Base-by-base conservation (phyloP, 176 grass and related monocot species). In the Alopecurus myosuroides region DNA sequence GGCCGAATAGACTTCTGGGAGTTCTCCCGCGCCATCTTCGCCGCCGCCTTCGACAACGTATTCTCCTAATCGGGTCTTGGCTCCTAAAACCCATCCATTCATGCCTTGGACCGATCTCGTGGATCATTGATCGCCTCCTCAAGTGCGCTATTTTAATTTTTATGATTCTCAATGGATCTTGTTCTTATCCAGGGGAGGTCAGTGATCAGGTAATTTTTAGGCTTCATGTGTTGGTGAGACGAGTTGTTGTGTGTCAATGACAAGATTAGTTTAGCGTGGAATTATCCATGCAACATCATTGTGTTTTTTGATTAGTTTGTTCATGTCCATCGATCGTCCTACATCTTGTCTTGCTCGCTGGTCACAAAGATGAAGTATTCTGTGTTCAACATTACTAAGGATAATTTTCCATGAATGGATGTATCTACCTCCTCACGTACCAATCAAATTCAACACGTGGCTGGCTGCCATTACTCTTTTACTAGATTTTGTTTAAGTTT, bases 1-100 rank as follows among this genome's bases (percentile, higher is more conserved):
- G 97, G 93, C 7, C 86, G 85, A 22, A 98, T 98, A 80, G 92
- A 81, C 83, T 98, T 95, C 77, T 75, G 83, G 52, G 97, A 98
- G 86, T 98, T 98, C 88, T 93, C 93, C 8, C 88, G 87, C 65
- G 97, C 97, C 79, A 95, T 98, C 86, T 94, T 91, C 13, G 89
- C 91, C 9, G 93, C 91, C 0, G 91, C 97, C 11, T 98, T 98
- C 74, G 89, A 95, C 82, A 95, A 89, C 77, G 87, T 90, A 50
- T 98, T 94, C 88, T 90, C 87, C 20, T 98, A 87, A 97, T 42
- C 42, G 26, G 29, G 8, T 14, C 70, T 0, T 73, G 13, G 25
- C 17, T 36, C 70, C 70, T 18, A 29, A 22, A 31, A 15, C 37
- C 68, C 39, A 14, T 20, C 17, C 4, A 45, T 29, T 28, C 44